Conservation (phyloP, 768 basidiomycete species). For the Mycena galericulata region DNA sequence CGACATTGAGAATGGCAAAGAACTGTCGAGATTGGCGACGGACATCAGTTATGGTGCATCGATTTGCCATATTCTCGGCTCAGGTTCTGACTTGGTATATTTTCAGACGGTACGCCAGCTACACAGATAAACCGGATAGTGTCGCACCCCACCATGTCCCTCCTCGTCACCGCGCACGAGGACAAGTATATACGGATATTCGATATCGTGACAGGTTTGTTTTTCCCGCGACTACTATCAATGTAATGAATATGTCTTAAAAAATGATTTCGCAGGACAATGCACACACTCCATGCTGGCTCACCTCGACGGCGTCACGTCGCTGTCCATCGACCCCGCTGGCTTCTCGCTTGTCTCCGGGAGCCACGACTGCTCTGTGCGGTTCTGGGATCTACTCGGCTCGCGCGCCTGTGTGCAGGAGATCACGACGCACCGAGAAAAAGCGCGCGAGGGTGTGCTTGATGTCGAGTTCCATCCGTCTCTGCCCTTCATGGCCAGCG, state of each 20-base stretch:
- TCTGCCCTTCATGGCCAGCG: conserved; percentile 89
- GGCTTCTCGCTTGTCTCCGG: conserved; percentile 91
- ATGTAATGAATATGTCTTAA: conserved; percentile 6
- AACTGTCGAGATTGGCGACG: conserved; percentile 70
- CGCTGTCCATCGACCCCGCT: conserved; percentile 87
- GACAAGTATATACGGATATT: conserved; percentile 94
- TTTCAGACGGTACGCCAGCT: conserved; percentile 74
- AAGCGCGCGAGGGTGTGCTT: conserved; percentile 91
- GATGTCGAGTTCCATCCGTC: conserved; percentile 88
- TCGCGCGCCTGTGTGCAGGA: conserved; percentile 89
- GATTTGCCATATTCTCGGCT: not conserved
- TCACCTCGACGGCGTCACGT: conserved; percentile 93
- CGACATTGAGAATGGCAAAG: conserved; percentile 90
- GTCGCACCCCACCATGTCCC: conserved; percentile 90
- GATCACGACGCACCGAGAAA: conserved; percentile 88
- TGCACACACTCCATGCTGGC: conserved; percentile 92
- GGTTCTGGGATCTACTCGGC: conserved; percentile 94
- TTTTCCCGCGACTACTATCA: conserved; percentile 16
- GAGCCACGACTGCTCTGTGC: conserved; percentile 93
- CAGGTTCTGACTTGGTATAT: conserved; percentile 20
- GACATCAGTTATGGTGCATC: conserved; percentile 68
- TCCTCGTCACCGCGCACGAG: conserved; percentile 92
- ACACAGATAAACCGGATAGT: conserved; percentile 89
- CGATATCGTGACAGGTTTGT: conserved; percentile 83
- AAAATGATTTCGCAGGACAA: conserved; percentile 63